Evolutionary conservation across 2,329 filamentous ascomycete species (phyloP).

Genomic region (Alternaria novae-zelandiae): DNA sequence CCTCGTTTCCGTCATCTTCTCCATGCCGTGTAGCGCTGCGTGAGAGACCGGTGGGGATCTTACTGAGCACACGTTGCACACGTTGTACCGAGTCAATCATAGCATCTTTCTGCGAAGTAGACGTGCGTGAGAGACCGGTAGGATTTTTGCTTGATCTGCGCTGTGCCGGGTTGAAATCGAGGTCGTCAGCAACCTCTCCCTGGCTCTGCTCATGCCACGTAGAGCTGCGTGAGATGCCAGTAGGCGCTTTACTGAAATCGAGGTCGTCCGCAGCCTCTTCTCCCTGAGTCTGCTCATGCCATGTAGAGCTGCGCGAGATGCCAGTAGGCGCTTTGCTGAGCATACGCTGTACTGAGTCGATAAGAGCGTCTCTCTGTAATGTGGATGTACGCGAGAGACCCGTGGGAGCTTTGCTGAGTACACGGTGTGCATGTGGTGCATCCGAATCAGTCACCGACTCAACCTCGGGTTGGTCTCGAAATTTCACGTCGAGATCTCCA

Average conservation of each 20-base stretch:
- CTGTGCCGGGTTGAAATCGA: not conserved
- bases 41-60: not conserved
- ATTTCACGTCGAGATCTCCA: conserved; percentile 34
- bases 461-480: conserved; percentile 12
- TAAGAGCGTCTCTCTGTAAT: not conserved
- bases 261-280: not conserved
- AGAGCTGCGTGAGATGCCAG: not conserved
- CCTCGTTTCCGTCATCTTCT: not conserved
- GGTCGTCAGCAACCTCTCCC: not conserved
- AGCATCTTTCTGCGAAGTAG: not conserved
- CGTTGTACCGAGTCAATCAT: not conserved
- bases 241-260: not conserved
- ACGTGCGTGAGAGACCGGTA: not conserved
- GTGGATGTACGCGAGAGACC: not conserved
- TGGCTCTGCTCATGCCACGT: not conserved
- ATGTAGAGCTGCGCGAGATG: not conserved
- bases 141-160: not conserved
- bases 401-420: not conserved
- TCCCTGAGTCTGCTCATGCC: not conserved
- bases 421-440: not conserved
- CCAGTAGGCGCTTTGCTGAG: not conserved
- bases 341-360: not conserved
- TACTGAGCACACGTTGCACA: not conserved
- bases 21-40: not conserved
- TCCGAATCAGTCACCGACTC: not conserved